Percentiles rank a stretch among this genome's conserved stretches.
Evolutionary conservation across 768 basidiomycete genomes (phyloP).

Genomic region (Psilocybe tampanensis): DNA sequence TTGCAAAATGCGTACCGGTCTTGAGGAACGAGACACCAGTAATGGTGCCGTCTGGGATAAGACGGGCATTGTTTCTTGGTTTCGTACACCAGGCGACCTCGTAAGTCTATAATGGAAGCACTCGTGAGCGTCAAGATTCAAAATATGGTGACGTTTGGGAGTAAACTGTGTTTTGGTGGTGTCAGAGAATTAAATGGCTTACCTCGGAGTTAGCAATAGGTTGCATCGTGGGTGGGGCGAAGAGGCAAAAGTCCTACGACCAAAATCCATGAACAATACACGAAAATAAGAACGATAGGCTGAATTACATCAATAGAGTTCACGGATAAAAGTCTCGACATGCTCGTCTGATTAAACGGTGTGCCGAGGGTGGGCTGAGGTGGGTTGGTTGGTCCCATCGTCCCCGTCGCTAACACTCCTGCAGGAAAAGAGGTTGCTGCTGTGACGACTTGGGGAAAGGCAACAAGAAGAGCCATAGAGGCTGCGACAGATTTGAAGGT

Average conservation of each 20-base stretch:
- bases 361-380: slow-evolving; percentile 41
- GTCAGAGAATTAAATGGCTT: neutral
- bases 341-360: slow-evolving; percentile 42
- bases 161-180: no score
- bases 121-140: neutral
- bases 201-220: slow-evolving; percentile 43
- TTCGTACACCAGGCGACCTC: slow-evolving; percentile 51
- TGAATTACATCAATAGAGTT: slow-evolving; percentile 42
- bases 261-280: neutral
- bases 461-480: neutral
- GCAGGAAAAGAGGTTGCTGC: slow-evolving; percentile 19
- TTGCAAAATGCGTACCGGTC: slow-evolving; percentile 28
- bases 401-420: slow-evolving; percentile 45
- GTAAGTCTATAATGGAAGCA: slow-evolving; percentile 27
- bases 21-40: slow-evolving; percentile 44
- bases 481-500: neutral
- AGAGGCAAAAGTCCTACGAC: slow-evolving; percentile 44
- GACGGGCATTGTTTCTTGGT: slow-evolving; percentile 44
- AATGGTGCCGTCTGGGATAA: slow-evolving; percentile 46
- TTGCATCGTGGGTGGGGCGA: slow-evolving; percentile 37
- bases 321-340: slow-evolving; percentile 38
- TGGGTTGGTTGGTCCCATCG: slow-evolving; percentile 42
- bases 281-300: neutral
- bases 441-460: neutral
- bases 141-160: neutral